Evolutionary conservation across 164 flowering plant species (phyloP), one percentile per base, ranked within the genome.

Genomic region (Dillenia suffruticosa): DNA sequence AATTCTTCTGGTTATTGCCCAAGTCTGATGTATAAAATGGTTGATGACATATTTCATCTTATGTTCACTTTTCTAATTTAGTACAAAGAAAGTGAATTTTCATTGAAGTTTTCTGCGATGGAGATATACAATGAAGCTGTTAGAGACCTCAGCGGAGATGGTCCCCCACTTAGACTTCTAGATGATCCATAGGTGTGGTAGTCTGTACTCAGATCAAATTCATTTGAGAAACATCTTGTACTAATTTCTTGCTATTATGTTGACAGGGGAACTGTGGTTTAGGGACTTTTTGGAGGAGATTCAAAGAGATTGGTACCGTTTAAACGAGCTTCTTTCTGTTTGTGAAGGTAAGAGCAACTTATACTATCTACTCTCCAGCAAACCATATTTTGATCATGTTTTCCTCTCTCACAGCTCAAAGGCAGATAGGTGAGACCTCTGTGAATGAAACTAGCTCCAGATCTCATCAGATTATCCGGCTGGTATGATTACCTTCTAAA

Each of bases 101-200:
- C 77, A 44, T 13, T 92, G 74, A 95, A 84, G 73, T 95, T 95
- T 68, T 88, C 97, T 24, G 97, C 97, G 32, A 88, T 90, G 77
- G 97, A 95, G 79, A 95, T 92, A 61, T 95, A 92, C 58, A 92
- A 95, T 75, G 99, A 95, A 82, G 81, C 79, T 62, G 96, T 95
- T 9, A 83, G 79, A 64, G 99, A 95, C 75, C 94, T 92, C 19
- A 74, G 79, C 70, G n/a, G 67, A 14, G 97, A 92, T 44, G 48
- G 67, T 70, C 64, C 82, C 61, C 97, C 87, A 46, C 90, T 95
- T 9, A 77, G 99, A 70, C 83, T 92, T 58, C 80, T 91, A 4
- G 99, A 95, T 77, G 97, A 95, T 73, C 99, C 97, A 26, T 97
- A 95, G 90, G 98, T 91, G 58, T 76, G 54, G 65, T 32, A 4